phyloP scores from a whole-genome alignment of 345 rosid species.

The Aurinia saxatilis region DNA sequence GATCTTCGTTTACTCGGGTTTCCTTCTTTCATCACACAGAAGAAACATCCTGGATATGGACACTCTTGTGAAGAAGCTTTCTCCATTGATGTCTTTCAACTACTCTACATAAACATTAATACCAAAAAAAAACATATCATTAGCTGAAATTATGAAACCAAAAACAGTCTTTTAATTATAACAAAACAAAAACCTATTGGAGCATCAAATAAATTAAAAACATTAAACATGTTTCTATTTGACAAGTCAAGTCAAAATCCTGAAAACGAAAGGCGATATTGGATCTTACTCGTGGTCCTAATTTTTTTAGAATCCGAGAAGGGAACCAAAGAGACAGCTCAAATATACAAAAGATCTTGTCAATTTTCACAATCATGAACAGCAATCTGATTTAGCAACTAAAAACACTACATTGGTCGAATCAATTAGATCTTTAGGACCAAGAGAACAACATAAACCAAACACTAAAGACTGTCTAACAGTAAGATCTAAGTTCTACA shows the following conservation, averaged over 20 bases:
- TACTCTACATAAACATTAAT: slow-evolving; percentile 1
- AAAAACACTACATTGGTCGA: slow-evolving; percentile 11
- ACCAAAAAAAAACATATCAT: slow-evolving; percentile 3
- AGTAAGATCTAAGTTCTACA: slow-evolving; percentile 36
- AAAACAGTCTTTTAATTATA: neutral
- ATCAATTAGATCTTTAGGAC: slow-evolving; percentile 16
- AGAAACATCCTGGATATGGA: slow-evolving; percentile 99
- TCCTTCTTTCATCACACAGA: slow-evolving; percentile 99
- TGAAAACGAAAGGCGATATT: slow-evolving; percentile 28
- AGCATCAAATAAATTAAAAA: neutral
- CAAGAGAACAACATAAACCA: neutral
- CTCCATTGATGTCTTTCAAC: slow-evolving; percentile 40
- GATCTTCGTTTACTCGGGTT: slow-evolving; percentile 92
- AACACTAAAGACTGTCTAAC: neutral
- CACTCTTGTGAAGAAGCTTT: slow-evolving; percentile 76
- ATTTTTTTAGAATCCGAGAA: neutral
- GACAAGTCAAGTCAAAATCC: slow-evolving; percentile 11
- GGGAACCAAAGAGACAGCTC: slow-evolving; percentile 16
- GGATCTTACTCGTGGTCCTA: slow-evolving; percentile 28
- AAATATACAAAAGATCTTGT: neutral
- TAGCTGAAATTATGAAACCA: neutral
- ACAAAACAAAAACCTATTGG: neutral
- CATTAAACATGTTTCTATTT: neutral
- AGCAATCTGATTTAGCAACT: neutral
- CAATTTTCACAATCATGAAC: neutral